Evolutionary conservation across 2,329 filamentous ascomycete species (phyloP).

Genomic region (Aspergillus melleus): DNA sequence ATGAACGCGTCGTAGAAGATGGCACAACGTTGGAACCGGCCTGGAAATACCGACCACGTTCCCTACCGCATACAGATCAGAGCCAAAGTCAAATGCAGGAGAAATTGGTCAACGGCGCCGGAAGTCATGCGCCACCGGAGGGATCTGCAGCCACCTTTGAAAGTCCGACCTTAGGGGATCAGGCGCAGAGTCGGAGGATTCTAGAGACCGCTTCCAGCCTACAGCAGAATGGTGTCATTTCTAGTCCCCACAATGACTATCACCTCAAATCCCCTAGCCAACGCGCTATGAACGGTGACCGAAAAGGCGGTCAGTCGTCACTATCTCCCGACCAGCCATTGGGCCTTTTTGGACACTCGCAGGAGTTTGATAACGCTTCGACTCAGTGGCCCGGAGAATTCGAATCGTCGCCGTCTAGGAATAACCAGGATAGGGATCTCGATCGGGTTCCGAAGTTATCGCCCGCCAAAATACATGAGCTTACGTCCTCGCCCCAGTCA

Average conservation of each 20-base stretch:
- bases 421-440: conserved; percentile 27
- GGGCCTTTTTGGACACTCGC: conserved; percentile 21
- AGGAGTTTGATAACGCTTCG: conserved; percentile 21
- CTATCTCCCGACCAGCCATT: conserved; percentile 17
- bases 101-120: neutral
- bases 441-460: conserved; percentile 51
- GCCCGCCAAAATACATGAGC: conserved; percentile 54
- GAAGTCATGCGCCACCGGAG: neutral
- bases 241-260: neutral
- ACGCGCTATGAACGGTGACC: conserved; percentile 7
- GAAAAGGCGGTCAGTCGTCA: conserved; percentile 16
- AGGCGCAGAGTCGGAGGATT: neutral
- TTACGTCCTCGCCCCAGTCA: conserved; percentile 55
- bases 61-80: neutral
- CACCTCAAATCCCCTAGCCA: conserved; percentile 1
- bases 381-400: conserved; percentile 24
- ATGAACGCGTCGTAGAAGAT: neutral
- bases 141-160: neutral
- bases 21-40: neutral
- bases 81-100: neutral
- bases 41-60: neutral
- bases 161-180: neutral
- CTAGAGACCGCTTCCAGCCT: neutral
- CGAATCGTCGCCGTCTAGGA: conserved; percentile 14
- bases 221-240: neutral